Percentiles rank a stretch among this genome's conserved stretches.
phyloP scores from a whole-genome alignment of 176 grass and related monocot genomes.

The Carex parvula region DNA sequence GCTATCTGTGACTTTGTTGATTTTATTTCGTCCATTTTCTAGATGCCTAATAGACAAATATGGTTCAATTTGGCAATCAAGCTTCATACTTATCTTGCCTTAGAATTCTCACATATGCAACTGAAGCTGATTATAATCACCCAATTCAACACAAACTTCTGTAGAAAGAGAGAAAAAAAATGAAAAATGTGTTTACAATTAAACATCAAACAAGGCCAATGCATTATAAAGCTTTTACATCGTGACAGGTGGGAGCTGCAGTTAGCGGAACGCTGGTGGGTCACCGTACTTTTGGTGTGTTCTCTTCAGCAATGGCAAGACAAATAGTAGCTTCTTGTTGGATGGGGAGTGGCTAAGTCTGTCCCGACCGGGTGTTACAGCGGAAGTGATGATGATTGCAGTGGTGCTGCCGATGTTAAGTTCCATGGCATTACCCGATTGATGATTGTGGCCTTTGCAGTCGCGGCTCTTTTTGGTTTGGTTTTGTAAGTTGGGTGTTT shows the following conservation, averaged over 20 bases:
- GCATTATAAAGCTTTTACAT: not conserved
- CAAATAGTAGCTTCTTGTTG: constrained; percentile 59
- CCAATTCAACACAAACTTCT: not conserved
- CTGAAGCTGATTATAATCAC: not conserved
- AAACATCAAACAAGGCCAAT: not conserved
- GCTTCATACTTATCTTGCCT: not conserved
- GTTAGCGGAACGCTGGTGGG: constrained; percentile 51
- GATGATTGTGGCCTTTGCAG: constrained; percentile 25
- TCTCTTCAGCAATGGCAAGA: constrained; percentile 72
- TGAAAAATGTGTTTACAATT: not conserved
- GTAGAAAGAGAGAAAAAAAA: not conserved
- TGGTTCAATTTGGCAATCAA: not conserved
- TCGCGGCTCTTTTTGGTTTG: constrained; percentile 29
- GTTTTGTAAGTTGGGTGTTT: constrained; percentile 32
- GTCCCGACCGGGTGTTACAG: constrained; percentile 80
- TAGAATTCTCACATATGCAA: not conserved
- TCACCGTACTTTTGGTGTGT: constrained; percentile 86
- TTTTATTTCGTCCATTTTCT: not conserved
- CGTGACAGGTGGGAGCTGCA: constrained; percentile 46
- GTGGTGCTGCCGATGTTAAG: constrained; percentile 15
- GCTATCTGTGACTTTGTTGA: no score
- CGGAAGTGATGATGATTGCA: constrained; percentile 75
- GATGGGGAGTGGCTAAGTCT: constrained; percentile 61
- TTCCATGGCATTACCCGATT: not conserved
- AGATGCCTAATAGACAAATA: not conserved